phyloP scores from a whole-genome alignment of 768 basidiomycete species.

The Phaeotremella fagi region DNA sequence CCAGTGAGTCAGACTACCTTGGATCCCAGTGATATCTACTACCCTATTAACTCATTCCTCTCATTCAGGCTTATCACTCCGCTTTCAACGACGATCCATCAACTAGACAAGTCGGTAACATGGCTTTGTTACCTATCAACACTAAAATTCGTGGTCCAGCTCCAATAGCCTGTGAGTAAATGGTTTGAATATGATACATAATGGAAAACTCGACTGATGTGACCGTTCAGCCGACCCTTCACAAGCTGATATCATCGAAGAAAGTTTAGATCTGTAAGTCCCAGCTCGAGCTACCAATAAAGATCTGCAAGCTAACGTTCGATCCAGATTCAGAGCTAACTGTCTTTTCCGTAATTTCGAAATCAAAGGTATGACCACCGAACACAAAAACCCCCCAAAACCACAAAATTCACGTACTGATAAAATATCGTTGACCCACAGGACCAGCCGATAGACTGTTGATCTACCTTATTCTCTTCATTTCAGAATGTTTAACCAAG shows the following conservation, averaged over 20 bases:
- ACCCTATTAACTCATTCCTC: too few species aligned
- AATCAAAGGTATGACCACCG: conserved; percentile 68
- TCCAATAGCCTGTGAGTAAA: conserved; percentile 55
- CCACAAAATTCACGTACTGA: too few species aligned
- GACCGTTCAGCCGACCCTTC: conserved; percentile 63
- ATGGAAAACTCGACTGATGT: background rate
- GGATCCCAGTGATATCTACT: too few species aligned
- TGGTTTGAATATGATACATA: background rate
- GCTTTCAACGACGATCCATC: conserved; percentile 73
- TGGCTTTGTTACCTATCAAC: conserved; percentile 82
- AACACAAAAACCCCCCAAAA: too few species aligned
- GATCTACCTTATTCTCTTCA: conserved; percentile 94
- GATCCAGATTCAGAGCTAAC: conserved; percentile 76
- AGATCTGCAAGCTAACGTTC: background rate
- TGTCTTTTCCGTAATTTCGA: conserved; percentile 99
- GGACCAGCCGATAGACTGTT: conserved; percentile 87
- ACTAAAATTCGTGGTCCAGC: conserved; percentile 91
- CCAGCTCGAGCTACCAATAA: too few species aligned
- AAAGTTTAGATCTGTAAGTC: conserved; percentile 72
- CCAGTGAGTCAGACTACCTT: too few species aligned
- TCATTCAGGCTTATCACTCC: conserved; percentile 85
- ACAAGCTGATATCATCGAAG: conserved; percentile 85
- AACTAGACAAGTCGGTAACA: conserved; percentile 78
- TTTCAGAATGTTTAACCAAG: conserved; percentile 93
- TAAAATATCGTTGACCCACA: conserved; percentile 2